Conservation (phyloP, 192 early-diverging fungal genomes). For the Gigaspora rosea region DNA sequence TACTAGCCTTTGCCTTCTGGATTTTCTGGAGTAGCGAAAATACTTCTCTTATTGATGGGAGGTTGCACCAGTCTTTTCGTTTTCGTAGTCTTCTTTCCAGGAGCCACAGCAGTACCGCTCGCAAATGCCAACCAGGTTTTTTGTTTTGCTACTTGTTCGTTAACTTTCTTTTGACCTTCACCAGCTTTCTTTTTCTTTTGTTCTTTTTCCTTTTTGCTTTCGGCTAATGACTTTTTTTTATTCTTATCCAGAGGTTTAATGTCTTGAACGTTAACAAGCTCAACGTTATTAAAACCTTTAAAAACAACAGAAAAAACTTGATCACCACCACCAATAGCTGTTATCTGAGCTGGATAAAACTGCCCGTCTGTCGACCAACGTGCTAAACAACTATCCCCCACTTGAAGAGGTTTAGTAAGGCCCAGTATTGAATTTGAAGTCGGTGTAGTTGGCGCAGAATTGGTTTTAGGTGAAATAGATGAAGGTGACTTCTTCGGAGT, state of each 20-base stretch:
- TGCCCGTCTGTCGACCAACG: slow-evolving; percentile 67
- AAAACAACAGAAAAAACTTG: slow-evolving; percentile 62
- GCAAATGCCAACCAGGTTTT: slow-evolving; percentile 78
- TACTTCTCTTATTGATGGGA: slow-evolving; percentile 66
- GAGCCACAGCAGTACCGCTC: slow-evolving; percentile 40
- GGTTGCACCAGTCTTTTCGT: slow-evolving; percentile 34
- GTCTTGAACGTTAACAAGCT: slow-evolving; percentile 49
- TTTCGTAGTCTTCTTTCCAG: slow-evolving; percentile 51
- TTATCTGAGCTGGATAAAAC: slow-evolving; percentile 64
- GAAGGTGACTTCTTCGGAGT: slow-evolving; percentile 12
- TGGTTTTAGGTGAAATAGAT: slow-evolving; percentile 26
- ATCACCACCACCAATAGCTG: slow-evolving; percentile 56
- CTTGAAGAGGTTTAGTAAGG: slow-evolving; percentile 35
- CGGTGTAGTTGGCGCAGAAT: slow-evolving; percentile 30
- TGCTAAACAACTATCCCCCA: slow-evolving; percentile 65
- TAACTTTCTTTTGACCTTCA: slow-evolving; percentile 49
- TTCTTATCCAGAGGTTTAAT: slow-evolving; percentile 30
- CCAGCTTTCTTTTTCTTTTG: slow-evolving; percentile 51
- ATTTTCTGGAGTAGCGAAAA: slow-evolving; percentile 82
- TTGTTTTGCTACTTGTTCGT: slow-evolving; percentile 71
- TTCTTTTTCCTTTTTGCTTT: slow-evolving; percentile 33
- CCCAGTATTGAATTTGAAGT: slow-evolving; percentile 2
- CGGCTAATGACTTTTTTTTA: slow-evolving; percentile 34
- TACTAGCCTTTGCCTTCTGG: slow-evolving; percentile 66
- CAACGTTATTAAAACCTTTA: slow-evolving; percentile 59